Base-by-base conservation (phyloP, 2,329 filamentous ascomycete genomes). In the Geosmithia flava region DNA sequence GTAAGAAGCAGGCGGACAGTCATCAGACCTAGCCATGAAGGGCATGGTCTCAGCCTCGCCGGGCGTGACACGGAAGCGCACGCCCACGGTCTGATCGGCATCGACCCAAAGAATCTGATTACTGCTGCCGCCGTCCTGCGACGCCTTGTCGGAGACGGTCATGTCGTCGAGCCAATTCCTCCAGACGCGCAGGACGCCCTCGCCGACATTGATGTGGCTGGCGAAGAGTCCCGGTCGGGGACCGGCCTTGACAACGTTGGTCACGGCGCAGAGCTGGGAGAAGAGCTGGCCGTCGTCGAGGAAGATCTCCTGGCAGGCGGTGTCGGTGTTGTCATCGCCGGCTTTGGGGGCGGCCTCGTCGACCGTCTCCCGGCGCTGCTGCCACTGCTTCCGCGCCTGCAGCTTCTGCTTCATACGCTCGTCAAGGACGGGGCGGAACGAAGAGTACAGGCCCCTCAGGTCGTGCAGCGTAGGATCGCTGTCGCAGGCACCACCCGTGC, bases 211-310 rank as follows among this genome's bases (percentile, higher is more conserved):
- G 47, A 83, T 74, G 51, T 80, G 78, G 56, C 74, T 81, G 47
- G 78, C 66, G 53, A 87, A 82, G 1, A 85, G 60, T 3, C 79
- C 81, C 20, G 69, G 72, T 27, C 70, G 71, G 1, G 79, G 74
- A 1, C 80, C 78, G 29, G 80, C 68, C 58, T 82, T 82, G 51
- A 87, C 81, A 39, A 94, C 63, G 56, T 81, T 86, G 7, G 77
- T 77, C 20, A 78, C 70, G 5, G 79, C 75, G 58, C 83, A 84
- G 11, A 93, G 71, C 63, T 93, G 86, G 1, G 82, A 80, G 59
- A 91, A 90, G 17, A 80, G 66, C 62, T 89, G 85, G 52, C 79
- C 74, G 1, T 75, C 74, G 53, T 90, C 86, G 1, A 93, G 68
- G 44, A 71, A 69, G 42, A 91, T 60, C 8, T 75, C 75, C 50